phyloP scores from a whole-genome alignment of 2,329 filamentous ascomycete species.

The Aspergillus sergii region DNA sequence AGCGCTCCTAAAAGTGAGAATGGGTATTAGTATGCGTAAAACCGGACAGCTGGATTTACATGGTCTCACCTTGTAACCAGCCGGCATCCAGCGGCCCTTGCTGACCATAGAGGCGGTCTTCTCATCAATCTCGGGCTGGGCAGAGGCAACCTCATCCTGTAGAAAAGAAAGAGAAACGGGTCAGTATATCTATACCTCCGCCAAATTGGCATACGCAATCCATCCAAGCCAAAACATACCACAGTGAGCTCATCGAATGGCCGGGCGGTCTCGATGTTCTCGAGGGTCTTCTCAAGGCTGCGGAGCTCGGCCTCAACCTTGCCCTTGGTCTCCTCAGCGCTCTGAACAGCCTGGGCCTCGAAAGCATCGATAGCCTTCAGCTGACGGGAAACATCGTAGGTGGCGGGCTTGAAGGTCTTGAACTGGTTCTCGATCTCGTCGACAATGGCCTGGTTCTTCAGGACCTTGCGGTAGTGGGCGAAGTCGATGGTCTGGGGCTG shows the following conservation, averaged over 20 bases:
- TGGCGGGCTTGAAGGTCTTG: slow-evolving; percentile 83
- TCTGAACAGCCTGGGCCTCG: slow-evolving; percentile 95
- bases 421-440: slow-evolving; percentile 98
- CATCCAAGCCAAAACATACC: slow-evolving; percentile 58
- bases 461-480: slow-evolving; percentile 80
- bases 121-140: slow-evolving; percentile 95
- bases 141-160: slow-evolving; percentile 91
- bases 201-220: neutral
- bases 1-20: slow-evolving; percentile 76
- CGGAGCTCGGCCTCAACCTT: slow-evolving; percentile 93
- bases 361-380: slow-evolving; percentile 98
- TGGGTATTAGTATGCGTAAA: slow-evolving; percentile 7
- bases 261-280: slow-evolving; percentile 95
- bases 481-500: slow-evolving; percentile 89
- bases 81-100: slow-evolving; percentile 97
- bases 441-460: slow-evolving; percentile 95
- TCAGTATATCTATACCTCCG: neutral
- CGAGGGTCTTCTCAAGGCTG: slow-evolving; percentile 90
- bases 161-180: slow-evolving; percentile 15
- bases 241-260: slow-evolving; percentile 97
- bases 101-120: slow-evolving; percentile 92
- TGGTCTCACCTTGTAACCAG: slow-evolving; percentile 90
- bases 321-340: slow-evolving; percentile 93
- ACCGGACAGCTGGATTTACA: neutral
- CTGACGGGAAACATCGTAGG: slow-evolving; percentile 91